Evolutionary conservation across 306 rosid genomes (phyloP).

Genomic region (Quercus glauca): DNA sequence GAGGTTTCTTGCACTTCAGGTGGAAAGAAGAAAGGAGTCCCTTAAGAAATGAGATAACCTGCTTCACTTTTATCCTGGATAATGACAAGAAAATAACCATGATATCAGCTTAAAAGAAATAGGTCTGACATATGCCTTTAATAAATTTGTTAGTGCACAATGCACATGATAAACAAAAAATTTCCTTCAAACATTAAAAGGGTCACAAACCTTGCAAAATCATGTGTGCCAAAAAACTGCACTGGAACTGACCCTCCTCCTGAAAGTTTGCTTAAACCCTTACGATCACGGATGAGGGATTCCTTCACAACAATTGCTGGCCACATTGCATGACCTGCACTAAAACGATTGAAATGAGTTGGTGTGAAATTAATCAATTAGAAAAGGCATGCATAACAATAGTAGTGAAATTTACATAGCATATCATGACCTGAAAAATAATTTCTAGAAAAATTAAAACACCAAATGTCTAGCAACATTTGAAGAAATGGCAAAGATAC

Average conservation of each 20-base stretch:
- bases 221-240: conserved; percentile 96
- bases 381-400: conserved; percentile 5
- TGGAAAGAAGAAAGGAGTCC: conserved; percentile 90
- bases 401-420: conserved; percentile 1
- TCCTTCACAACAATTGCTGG: conserved; percentile 96
- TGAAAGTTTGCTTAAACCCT: conserved; percentile 59
- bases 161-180: neutral
- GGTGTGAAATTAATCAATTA: conserved; percentile 6
- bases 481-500: neutral
- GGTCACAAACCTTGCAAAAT: conserved; percentile 83
- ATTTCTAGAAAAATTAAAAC: neutral
- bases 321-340: conserved; percentile 99
- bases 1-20: conserved; percentile 80
- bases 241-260: conserved; percentile 90
- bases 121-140: neutral
- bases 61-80: conserved; percentile 78
- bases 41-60: conserved; percentile 77
- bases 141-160: neutral
- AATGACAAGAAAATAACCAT: conserved; percentile 5
- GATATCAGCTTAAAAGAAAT: conserved; percentile 9
- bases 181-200: conserved; percentile 26
- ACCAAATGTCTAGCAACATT: neutral
- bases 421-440: neutral
- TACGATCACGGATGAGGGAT: conserved; percentile 73
- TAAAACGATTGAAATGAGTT: conserved; percentile 22